Base-by-base conservation (phyloP, 2,329 filamentous ascomycete genomes). In the Ophiocordyceps camponoti-floridani region DNA sequence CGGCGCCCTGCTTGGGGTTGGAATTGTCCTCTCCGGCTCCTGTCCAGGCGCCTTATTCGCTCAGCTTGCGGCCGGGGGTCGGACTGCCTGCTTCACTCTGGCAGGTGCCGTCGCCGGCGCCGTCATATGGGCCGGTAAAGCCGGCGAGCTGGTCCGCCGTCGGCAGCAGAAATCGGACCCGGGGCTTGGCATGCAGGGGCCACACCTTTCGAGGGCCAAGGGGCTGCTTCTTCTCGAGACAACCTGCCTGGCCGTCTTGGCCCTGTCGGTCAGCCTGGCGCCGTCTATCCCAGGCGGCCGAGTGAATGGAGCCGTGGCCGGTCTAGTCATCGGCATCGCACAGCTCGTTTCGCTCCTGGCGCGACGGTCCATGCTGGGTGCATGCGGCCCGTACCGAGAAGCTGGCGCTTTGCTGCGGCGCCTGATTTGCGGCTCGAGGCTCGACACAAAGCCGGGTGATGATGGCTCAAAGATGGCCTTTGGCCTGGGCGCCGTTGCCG, bases 31-130 rank as follows among this genome's bases (percentile, higher is more conserved):
- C 14, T 72, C 77, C 0, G 77, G 77, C 9, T 72, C 77, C 0
- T 82, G 79, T 47, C 77, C 79, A 0, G 79, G 79, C 0, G 80
- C 77, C 0, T 67, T 81, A 6, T 67, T 80, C 43, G 69, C 72
- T 0, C 79, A 84, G 57, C 53, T 75, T 11, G 76, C 69, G 2
- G 61, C 68, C 12, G 70, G 73, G 1, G 61, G 77, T 3, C 59
- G 54, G 2, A 68, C 71, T 0, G 75, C 74, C 0, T 55, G 67
- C 37, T 70, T 66, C 44, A 69, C 72, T 0, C 58, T 81, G 2
- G 58, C 60, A 0, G 79, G 79, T 7, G 71, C 68, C 23, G 48
- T 75, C 0, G 47, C 71, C 2, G 79, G 73, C 4, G 79, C 77
- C 3, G 60, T 77, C 7, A 48, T 68, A 8, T 77, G 67, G 63